phyloP scores from a whole-genome alignment of 2,329 filamentous ascomycete genomes.

The Domatiomyces globalis region DNA sequence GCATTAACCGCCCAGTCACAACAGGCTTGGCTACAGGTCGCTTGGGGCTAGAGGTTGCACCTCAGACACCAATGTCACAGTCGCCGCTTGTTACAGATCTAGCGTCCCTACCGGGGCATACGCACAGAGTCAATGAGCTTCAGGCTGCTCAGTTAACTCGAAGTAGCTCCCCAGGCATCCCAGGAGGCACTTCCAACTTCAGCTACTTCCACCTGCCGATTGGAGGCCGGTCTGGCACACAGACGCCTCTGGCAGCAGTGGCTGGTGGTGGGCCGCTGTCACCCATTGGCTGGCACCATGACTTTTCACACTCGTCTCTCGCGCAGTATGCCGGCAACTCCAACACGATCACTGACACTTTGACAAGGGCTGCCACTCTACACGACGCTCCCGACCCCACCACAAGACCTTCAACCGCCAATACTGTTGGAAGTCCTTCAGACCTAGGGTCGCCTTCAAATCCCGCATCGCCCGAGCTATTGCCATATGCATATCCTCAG shows the following conservation, averaged over 20 bases:
- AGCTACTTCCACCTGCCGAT: conserved; percentile 35
- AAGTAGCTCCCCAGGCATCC: conserved; percentile 33
- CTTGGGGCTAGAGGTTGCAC: too few species aligned
- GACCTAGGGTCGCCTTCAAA: conserved; percentile 10
- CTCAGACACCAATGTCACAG: background rate
- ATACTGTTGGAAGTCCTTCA: conserved; percentile 14
- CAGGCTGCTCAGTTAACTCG: conserved; percentile 23
- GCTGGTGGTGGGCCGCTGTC: conserved; percentile 29
- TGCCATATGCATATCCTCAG: conserved; percentile 2
- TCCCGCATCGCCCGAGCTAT: conserved; percentile 9
- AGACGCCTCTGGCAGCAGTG: conserved; percentile 35
- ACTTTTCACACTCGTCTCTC: conserved; percentile 1
- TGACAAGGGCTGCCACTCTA: conserved; percentile 5
- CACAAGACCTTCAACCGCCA: conserved; percentile 31
- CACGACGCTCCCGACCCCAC: conserved; percentile 26
- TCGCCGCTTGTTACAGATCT: background rate
- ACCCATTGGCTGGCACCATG: conserved; percentile 25
- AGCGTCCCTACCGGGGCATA: background rate
- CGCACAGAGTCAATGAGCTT: background rate
- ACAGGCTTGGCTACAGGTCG: too few species aligned
- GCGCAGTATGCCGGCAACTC: background rate
- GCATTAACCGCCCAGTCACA: too few species aligned
- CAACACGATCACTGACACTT: background rate
- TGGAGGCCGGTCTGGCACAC: conserved; percentile 34
- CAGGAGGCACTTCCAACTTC: conserved; percentile 36